Base-by-base conservation (phyloP, 768 basidiomycete species). In the Mycena epipterygia region DNA sequence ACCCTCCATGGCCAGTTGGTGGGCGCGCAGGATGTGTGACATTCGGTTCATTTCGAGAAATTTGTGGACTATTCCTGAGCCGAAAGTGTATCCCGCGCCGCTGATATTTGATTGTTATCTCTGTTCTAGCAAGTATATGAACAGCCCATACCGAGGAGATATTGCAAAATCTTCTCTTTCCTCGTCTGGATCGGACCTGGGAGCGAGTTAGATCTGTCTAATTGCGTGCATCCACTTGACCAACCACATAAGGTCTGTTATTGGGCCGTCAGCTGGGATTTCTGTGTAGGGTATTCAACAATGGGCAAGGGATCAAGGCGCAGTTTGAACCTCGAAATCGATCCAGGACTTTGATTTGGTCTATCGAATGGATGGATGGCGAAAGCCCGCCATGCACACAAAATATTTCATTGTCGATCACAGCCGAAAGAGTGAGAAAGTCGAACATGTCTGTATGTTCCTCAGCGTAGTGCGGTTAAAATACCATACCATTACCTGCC, bases 371-470 rank as follows among this genome's bases (percentile, higher is more conserved):
- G 76, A 99, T 97, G 29, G 97, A 98, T 42, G 98, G 98, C 32
- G 96, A 98, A 39, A 99, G 89, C 3, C 96, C 97, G 76, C 98
- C 98, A 75, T 99, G 98, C 13, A 99, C 97, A 76, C 98, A 99
- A 81, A 99, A 98, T 87, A 99, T 98, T 77, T 92, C 92, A 84
- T 99, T 96, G 83, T 99, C 98, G 76, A 99, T 98, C 71, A 99
- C 98, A 65, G 97, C 97, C 37, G 95, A 96, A 65, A 99, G 86
- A 14, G 98, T 99, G 74, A 99, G 83, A 84, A 96, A 99, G 85
- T 99, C 98, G 81, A 99, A 99, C 97, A 99, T 98, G 83, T 99
- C 98, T 68, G n/a, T n/a, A n/a, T n/a, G n/a, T n/a, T n/a, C n/a
- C n/a, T n/a, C n/a, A n/a, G n/a, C n/a, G n/a, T n/a, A n/a, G n/a